Evolutionary conservation across 495 filamentous ascomycete genomes (phyloP).

Genomic region (Lichenothelia convexa): DNA sequence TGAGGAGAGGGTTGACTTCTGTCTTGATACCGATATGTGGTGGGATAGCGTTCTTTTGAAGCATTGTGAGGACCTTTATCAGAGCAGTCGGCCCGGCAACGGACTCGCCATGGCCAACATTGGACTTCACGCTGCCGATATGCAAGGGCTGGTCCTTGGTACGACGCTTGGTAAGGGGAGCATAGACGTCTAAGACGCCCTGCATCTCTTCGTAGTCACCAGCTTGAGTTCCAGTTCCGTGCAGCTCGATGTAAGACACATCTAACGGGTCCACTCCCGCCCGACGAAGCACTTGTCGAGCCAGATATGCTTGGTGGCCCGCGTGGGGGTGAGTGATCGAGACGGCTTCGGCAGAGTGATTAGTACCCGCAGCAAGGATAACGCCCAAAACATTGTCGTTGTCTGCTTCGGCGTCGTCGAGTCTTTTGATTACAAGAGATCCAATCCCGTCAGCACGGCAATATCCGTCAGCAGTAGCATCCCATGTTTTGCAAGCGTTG

Average conservation of each 20-base stretch:
- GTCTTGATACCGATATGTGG: slow-evolving; percentile 22
- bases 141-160: slow-evolving; percentile 8
- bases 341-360: slow-evolving; percentile 22
- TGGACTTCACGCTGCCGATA: slow-evolving; percentile 16
- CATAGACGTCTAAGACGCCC: slow-evolving; percentile 12
- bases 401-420: slow-evolving; percentile 29
- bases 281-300: slow-evolving; percentile 8
- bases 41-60: slow-evolving; percentile 20
- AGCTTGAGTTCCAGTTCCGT: too few species aligned
- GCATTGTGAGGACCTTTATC: slow-evolving; percentile 22
- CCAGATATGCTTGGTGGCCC: slow-evolving; percentile 13
- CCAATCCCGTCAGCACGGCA: slow-evolving; percentile 27
- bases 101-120: slow-evolving; percentile 20
- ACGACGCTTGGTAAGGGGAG: slow-evolving; percentile 5
- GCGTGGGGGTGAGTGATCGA: slow-evolving; percentile 23
- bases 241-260: slow-evolving; percentile 20
- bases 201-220: slow-evolving; percentile 19
- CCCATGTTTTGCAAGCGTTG: slow-evolving; percentile 14
- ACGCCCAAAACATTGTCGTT: slow-evolving; percentile 29
- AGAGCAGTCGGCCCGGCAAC: slow-evolving; percentile 19
- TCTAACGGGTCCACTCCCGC: slow-evolving; percentile 11
- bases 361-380: slow-evolving; percentile 22
- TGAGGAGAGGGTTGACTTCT: slow-evolving; percentile 24
- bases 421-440: slow-evolving; percentile 26
- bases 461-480: slow-evolving; percentile 13